These are phyloP conservation scores for Discostella stelligera DNA, from an alignment of 352 stramenopile genomes.

Conservation along the genomic window DNA sequence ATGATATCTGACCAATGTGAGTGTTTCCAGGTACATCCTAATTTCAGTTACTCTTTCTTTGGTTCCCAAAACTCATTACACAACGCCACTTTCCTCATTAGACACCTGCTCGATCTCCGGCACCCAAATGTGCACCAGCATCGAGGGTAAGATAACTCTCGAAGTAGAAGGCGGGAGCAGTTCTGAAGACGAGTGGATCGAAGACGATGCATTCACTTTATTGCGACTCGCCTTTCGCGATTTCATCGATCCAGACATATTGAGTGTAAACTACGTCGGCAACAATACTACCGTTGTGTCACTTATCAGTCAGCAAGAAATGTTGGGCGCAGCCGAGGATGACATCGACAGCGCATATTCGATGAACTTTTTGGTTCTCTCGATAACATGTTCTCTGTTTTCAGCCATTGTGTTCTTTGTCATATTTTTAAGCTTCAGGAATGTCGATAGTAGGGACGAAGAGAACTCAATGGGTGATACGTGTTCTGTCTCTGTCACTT, in stretches of 20 bases:
- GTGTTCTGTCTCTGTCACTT: background rate
- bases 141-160: too few relatives aligned
- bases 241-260: background rate
- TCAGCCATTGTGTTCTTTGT: background rate
- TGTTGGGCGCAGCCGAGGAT: background rate
- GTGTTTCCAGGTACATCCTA: background rate
- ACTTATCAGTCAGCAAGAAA: background rate
- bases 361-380: background rate
- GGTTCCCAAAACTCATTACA: background rate
- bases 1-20: background rate
- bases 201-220: too few relatives aligned
- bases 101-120: too few relatives aligned
- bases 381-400: background rate
- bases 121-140: too few relatives aligned
- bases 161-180: too few relatives aligned
- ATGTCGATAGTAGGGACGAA: background rate
- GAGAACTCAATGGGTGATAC: background rate
- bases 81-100: background rate
- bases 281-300: background rate
- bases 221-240: background rate
- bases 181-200: too few relatives aligned
- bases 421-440: background rate
- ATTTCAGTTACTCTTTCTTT: background rate
- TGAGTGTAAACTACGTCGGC: background rate
- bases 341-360: background rate